Base-by-base conservation (phyloP, 805 yeast genomes). In the Saccharomycopsis babjevae region DNA sequence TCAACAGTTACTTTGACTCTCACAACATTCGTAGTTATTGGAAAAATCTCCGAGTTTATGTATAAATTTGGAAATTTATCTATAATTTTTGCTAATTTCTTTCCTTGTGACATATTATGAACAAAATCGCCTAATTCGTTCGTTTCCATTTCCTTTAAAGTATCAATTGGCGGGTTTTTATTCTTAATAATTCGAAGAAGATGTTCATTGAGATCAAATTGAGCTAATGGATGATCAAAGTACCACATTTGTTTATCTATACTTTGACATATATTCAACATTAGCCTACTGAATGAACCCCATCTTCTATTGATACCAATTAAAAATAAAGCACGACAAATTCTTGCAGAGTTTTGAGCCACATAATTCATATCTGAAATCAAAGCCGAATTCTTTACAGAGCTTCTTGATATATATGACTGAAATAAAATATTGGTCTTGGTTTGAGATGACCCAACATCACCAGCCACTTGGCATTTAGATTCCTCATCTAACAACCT, bases 301-400 rank as follows among this genome's bases (percentile, higher is more conserved):
- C 99, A 94, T 61, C 96, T 77, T 66, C 99, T 78, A 68, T 89
- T 88, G 40, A 94, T 76, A 42, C 96, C 96, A 64, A 94, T 84
- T 64, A 92, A 74, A 67, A 94, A 91, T 57, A 96, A 76, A 0
- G 99, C 97, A 30, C 98, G 82, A 66, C 96, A 83, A 39, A 94
- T 93, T 76, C 99, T 84, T 0, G 93, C 90, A 3, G 97, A 82
- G 68, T 94, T 94, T 68, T 94, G 99, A 1, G 98, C 97, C 61
- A 94, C 96, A 70, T 94, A 94, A 64, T 89, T 88, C 57, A 89
- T 79, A 72, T 94, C 99, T 0, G 97, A 89, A 1, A 82, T 76
- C 62, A 94, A 75, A 0, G 99, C 87, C 3, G 97, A 84, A 61
- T 90, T 97, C 61, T 79, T 82, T 42, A 92, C 81, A 11, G 71